Evolutionary conservation across 129 eudicot genomes (phyloP).

Genomic region (Apium graveolens): DNA sequence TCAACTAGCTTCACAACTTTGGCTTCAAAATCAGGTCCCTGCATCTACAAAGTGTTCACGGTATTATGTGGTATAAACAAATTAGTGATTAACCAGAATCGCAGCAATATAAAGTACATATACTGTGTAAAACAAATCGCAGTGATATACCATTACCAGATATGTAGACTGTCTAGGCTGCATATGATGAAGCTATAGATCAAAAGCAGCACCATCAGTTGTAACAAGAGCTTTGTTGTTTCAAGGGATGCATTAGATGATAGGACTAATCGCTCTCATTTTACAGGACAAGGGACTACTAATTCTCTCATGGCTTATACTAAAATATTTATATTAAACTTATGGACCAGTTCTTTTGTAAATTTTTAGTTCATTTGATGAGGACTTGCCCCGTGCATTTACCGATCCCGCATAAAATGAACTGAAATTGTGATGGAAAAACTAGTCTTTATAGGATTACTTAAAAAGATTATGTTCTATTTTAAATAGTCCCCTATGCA

Average conservation of each 20-base stretch:
- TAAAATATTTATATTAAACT: not conserved
- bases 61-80: not conserved
- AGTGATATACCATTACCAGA: not conserved
- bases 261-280: not conserved
- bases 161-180: not conserved
- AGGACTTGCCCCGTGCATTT: not conserved
- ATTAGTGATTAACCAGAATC: not conserved
- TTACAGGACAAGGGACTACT: not conserved
- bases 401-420: not conserved
- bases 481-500: not conserved
- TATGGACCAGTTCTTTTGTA: not conserved
- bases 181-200: not conserved
- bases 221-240: not conserved
- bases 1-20: slow-evolving; percentile 82
- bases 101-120: not conserved
- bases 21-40: slow-evolving; percentile 91
- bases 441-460: not conserved
- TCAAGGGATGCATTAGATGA: not conserved
- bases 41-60: slow-evolving; percentile 10
- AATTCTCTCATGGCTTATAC: not conserved
- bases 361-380: not conserved
- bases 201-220: not conserved
- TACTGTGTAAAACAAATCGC: not conserved
- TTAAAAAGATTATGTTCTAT: not conserved
- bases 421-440: not conserved